phyloP scores from a whole-genome alignment of 257 asterid genomes.

The Rauvolfia tetraphylla region DNA sequence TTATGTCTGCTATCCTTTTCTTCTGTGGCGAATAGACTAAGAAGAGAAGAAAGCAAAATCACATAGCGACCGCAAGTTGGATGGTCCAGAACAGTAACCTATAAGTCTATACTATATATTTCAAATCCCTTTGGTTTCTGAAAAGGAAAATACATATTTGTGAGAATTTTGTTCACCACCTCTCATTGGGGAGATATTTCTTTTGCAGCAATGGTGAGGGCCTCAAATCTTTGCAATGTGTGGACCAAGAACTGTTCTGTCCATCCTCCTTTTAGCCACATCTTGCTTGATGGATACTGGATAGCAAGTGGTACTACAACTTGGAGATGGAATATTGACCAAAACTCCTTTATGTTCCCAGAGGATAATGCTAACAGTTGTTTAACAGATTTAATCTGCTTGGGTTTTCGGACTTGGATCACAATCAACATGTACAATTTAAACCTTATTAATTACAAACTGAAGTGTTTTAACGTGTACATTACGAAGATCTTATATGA shows the following conservation, averaged over 20 bases:
- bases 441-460: not conserved
- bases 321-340: slow-evolving; percentile 20
- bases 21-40: not conserved
- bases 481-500: no score
- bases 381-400: not conserved
- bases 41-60: not conserved
- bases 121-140: not conserved
- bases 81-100: not conserved
- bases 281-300: not conserved
- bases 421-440: not conserved
- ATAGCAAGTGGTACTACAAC: slow-evolving; percentile 10
- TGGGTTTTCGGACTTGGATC: not conserved
- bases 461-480: no score
- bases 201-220: not conserved
- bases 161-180: not conserved
- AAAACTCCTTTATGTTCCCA: not conserved
- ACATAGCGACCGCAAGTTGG: not conserved
- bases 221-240: slow-evolving; percentile 5
- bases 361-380: not conserved
- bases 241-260: not conserved
- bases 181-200: not conserved
- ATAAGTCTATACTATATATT: not conserved
- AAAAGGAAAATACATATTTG: not conserved
- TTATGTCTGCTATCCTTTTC: not conserved
- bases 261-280: slow-evolving; percentile 5